phyloP scores from a whole-genome alignment of 1,284 basidiomycete genomes.

The Coniferiporia sulphurascens region DNA sequence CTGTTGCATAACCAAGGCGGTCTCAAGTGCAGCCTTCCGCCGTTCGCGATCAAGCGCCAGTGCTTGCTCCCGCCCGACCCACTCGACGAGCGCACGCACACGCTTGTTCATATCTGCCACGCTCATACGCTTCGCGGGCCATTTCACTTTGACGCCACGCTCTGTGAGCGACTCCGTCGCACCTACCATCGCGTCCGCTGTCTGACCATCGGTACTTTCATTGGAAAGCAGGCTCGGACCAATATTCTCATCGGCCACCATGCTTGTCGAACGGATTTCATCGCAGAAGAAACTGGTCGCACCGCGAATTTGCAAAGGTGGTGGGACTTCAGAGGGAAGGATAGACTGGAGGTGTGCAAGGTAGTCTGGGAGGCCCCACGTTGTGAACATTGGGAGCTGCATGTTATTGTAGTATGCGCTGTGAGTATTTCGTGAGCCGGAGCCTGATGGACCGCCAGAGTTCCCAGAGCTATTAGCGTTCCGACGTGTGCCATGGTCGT shows the following conservation, averaged over 20 bases:
- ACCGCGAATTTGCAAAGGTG: conserved; percentile 69
- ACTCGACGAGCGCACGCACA: conserved; percentile 87
- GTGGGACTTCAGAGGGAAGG: conserved; percentile 71
- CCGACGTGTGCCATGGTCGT: conserved; percentile 44
- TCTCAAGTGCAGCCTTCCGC: conserved; percentile 60
- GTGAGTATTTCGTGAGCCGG: conserved; percentile 8
- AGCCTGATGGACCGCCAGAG: conserved; percentile 4
- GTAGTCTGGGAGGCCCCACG: conserved; percentile 94
- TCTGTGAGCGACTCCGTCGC: conserved; percentile 39
- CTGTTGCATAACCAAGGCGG: conserved; percentile 10
- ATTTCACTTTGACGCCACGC: conserved; percentile 88
- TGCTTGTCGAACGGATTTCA: neutral
- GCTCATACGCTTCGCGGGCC: conserved; percentile 92
- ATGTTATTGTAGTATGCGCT: conserved; percentile 57
- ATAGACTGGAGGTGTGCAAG: conserved; percentile 83
- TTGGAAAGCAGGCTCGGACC: conserved; percentile 20
- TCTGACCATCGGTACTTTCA: conserved; percentile 24
- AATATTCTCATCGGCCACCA: conserved; percentile 24
- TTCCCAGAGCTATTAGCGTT: conserved; percentile 27
- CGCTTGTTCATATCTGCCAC: conserved; percentile 97
- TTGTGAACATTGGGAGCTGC: conserved; percentile 69
- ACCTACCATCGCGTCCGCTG: neutral
- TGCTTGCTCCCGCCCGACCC: conserved; percentile 82
- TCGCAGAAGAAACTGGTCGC: conserved; percentile 13
- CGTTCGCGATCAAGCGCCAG: conserved; percentile 70